Conservation (phyloP, 768 basidiomycete genomes). For the Termitomyces sp. region DNA sequence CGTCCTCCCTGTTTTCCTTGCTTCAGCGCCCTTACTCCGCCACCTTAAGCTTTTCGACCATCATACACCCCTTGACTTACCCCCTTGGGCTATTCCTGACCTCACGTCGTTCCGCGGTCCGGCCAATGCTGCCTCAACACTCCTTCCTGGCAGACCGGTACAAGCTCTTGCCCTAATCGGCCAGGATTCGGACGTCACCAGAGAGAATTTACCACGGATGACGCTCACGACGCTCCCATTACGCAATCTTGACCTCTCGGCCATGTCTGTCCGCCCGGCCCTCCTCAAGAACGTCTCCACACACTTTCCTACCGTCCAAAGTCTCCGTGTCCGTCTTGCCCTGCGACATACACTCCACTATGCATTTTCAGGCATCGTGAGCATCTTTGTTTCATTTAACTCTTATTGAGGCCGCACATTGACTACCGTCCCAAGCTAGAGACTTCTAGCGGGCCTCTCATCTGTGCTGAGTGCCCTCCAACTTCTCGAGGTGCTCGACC, state of each 20-base stretch:
- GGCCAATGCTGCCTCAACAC: conserved; percentile 48
- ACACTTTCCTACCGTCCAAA: conserved; percentile 43
- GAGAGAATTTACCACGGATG: conserved; percentile 44
- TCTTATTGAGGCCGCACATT: background rate
- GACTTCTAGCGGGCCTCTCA: conserved; percentile 54
- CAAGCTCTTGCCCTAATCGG: conserved; percentile 50
- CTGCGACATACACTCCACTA: conserved; percentile 62
- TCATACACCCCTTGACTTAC: conserved; percentile 33
- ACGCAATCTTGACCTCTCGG: conserved; percentile 50
- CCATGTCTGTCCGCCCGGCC: conserved; percentile 51
- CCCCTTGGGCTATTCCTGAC: conserved; percentile 36
- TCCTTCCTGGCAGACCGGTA: conserved; percentile 60
- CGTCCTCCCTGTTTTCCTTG: conserved; percentile 37
- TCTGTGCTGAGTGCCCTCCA: conserved; percentile 47
- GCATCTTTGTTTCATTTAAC: conserved; percentile 19
- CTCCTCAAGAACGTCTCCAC: conserved; percentile 51
- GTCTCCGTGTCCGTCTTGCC: conserved; percentile 50
- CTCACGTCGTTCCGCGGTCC: conserved; percentile 56
- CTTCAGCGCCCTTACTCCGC: conserved; percentile 32
- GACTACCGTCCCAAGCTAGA: conserved; percentile 26
- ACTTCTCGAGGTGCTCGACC: conserved; percentile 46
- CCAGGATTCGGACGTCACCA: conserved; percentile 48
- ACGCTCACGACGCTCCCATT: conserved; percentile 42
- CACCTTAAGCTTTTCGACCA: conserved; percentile 44
- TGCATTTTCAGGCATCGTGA: conserved; percentile 60